These are phyloP conservation scores for Coemansia sp. DNA, from an alignment of 192 early-diverging fungal genomes.

Conservation along the genomic window DNA sequence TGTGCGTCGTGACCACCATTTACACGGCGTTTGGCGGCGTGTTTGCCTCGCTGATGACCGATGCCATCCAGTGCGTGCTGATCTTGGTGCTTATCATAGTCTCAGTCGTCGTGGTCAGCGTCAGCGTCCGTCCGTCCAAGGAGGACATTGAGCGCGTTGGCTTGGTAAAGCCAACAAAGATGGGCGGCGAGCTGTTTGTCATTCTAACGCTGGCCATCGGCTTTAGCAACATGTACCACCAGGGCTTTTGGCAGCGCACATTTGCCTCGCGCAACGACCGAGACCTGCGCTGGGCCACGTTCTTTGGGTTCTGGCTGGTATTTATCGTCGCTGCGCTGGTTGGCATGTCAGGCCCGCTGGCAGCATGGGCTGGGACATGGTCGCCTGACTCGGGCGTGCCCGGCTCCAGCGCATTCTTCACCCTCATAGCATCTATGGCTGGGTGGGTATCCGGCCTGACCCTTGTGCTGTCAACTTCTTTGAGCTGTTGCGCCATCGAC, in stretches of 20 bases:
- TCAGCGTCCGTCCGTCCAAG: conserved; percentile 58
- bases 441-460: conserved; percentile 65
- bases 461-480: conserved; percentile 62
- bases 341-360: conserved; percentile 66
- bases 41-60: conserved; percentile 68
- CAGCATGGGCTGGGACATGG: conserved; percentile 68
- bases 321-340: conserved; percentile 61
- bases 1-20: conserved; percentile 66
- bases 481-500: conserved; percentile 69
- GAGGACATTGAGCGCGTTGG: conserved; percentile 57
- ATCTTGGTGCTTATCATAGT: conserved; percentile 60
- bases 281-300: conserved; percentile 61
- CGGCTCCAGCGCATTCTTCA: conserved; percentile 69
- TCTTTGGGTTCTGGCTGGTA: conserved; percentile 61
- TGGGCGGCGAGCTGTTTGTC: conserved; percentile 66
- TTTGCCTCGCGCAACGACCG: conserved; percentile 69
- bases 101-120: conserved; percentile 58
- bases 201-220: conserved; percentile 67
- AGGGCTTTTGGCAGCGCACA: conserved; percentile 75
- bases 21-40: conserved; percentile 73
- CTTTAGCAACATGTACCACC: conserved; percentile 67
- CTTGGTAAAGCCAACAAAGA: conserved; percentile 64
- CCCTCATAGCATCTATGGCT: conserved; percentile 61
- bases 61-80: conserved; percentile 63
- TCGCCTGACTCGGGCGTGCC: conserved; percentile 47